These are phyloP conservation scores for Penicillium mononematosum DNA, from an alignment of 495 filamentous ascomycete genomes.

Conservation along the genomic window DNA sequence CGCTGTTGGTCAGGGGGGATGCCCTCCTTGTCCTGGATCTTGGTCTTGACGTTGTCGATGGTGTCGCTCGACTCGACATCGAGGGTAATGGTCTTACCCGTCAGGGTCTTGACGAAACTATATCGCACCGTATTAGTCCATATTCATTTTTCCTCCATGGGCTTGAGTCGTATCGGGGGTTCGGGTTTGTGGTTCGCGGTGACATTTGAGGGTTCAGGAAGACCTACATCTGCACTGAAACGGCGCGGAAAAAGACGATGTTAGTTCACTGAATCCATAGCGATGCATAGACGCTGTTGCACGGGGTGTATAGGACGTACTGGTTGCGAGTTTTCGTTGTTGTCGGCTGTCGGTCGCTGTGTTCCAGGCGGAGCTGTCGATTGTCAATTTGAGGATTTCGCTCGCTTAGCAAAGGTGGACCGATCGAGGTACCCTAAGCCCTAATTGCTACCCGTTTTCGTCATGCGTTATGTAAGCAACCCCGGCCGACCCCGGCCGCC, in stretches of 20 bases:
- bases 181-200: slow-evolving; percentile 16
- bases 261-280: slow-evolving; percentile 33
- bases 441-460: slow-evolving; percentile 28
- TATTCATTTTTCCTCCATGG: slow-evolving; percentile 10
- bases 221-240: slow-evolving; percentile 78
- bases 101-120: slow-evolving; percentile 96
- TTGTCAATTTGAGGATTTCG: slow-evolving; percentile 45
- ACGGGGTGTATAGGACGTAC: slow-evolving; percentile 45
- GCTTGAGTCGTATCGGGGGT: slow-evolving; percentile 13
- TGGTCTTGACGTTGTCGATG: slow-evolving; percentile 96
- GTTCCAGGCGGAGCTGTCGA: slow-evolving; percentile 44
- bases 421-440: slow-evolving; percentile 39
- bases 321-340: slow-evolving; percentile 58
- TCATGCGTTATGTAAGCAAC: slow-evolving; percentile 15
- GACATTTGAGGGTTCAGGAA: slow-evolving; percentile 24
- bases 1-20: slow-evolving; percentile 99
- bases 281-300: slow-evolving; percentile 18
- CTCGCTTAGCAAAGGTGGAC: slow-evolving; percentile 50
- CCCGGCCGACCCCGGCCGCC: background rate
- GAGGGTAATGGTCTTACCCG: slow-evolving; percentile 99
- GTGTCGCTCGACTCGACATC: slow-evolving; percentile 99
- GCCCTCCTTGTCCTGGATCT: slow-evolving; percentile 99
- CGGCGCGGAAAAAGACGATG: slow-evolving; percentile 40
- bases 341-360: slow-evolving; percentile 49
- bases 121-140: slow-evolving; percentile 41